phyloP scores from a whole-genome alignment of 805 yeast genomes.

The Candida ficus region DNA sequence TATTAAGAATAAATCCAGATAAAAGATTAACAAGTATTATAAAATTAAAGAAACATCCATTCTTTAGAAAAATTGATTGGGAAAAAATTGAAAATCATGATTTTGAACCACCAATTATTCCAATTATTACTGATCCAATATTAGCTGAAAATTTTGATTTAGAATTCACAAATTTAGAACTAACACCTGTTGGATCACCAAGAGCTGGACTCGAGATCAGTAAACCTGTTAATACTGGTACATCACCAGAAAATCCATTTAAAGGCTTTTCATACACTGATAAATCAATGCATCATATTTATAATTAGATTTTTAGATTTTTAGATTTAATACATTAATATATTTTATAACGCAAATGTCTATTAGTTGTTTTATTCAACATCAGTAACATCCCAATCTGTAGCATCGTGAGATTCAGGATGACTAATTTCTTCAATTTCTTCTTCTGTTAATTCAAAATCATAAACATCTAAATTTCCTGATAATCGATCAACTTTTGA shows the following conservation, averaged over 20 bases:
- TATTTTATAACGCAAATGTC: too few relatives aligned
- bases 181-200: conserved; percentile 28
- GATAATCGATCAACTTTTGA: conserved; percentile 28
- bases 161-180: conserved; percentile 69
- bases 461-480: conserved; percentile 35
- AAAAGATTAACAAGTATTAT: conserved; percentile 60
- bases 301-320: too few relatives aligned
- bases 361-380: conserved; percentile 1
- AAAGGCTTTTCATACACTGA: conserved; percentile 43
- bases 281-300: conserved; percentile 17
- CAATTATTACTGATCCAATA: conserved; percentile 73
- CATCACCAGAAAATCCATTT: conserved; percentile 25
- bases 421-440: conserved; percentile 41
- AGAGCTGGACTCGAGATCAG: conserved; percentile 12
- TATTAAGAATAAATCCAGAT: conserved; percentile 63
- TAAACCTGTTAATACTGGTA: background rate
- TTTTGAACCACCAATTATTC: conserved; percentile 72
- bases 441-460: conserved; percentile 38
- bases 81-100: conserved; percentile 39
- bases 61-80: conserved; percentile 79
- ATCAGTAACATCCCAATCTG: conserved; percentile 54
- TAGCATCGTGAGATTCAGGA: conserved; percentile 60
- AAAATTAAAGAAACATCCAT: conserved; percentile 57
- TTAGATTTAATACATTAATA: too few relatives aligned
- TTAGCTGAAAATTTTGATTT: conserved; percentile 81